Evolutionary conservation across 2,329 filamentous ascomycete genomes (phyloP).

Genomic region (Exophiala mesophila): DNA sequence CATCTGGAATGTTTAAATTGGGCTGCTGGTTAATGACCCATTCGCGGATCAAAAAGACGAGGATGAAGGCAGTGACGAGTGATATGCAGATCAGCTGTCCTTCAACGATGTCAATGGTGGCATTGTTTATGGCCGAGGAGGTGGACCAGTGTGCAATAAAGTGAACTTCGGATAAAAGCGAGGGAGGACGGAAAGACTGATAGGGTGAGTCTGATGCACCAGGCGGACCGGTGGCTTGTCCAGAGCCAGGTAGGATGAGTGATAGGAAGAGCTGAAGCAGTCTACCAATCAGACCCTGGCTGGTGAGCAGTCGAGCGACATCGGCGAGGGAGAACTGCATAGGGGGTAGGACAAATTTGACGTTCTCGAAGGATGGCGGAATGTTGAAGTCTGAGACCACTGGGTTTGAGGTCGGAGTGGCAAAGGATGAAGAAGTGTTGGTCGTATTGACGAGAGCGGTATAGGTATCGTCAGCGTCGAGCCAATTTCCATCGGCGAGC

Average conservation of each 20-base stretch:
- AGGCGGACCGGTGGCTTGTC: neutral
- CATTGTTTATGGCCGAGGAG: slow-evolving; percentile 67
- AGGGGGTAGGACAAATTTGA: slow-evolving; percentile 15
- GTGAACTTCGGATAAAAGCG: slow-evolving; percentile 55
- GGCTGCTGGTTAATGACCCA: slow-evolving; percentile 99
- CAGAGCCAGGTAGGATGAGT: slow-evolving; percentile 7
- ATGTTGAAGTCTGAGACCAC: neutral
- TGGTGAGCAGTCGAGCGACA: slow-evolving; percentile 12
- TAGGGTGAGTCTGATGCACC: slow-evolving; percentile 14
- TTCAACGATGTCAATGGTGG: slow-evolving; percentile 78
- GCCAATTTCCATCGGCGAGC: slow-evolving; percentile 75
- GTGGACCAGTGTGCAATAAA: slow-evolving; percentile 57
- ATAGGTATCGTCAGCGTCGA: slow-evolving; percentile 24
- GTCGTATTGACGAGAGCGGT: neutral
- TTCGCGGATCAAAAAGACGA: slow-evolving; percentile 94
- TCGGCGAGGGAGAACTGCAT: slow-evolving; percentile 18
- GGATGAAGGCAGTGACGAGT: slow-evolving; percentile 87
- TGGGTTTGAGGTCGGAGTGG: neutral
- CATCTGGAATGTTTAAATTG: slow-evolving; percentile 72
- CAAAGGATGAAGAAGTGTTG: slow-evolving; percentile 2
- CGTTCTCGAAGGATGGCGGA: slow-evolving; percentile 13
- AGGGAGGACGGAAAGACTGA: slow-evolving; percentile 35
- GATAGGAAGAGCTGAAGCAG: slow-evolving; percentile 14
- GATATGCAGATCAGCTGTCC: slow-evolving; percentile 89
- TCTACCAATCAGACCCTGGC: slow-evolving; percentile 16